Percentiles rank a stretch among this genome's conserved stretches.
These are phyloP conservation scores for Symbiodinium pilosum DNA, from an alignment of 73 alveolate genomes.

Conservation along the genomic window DNA sequence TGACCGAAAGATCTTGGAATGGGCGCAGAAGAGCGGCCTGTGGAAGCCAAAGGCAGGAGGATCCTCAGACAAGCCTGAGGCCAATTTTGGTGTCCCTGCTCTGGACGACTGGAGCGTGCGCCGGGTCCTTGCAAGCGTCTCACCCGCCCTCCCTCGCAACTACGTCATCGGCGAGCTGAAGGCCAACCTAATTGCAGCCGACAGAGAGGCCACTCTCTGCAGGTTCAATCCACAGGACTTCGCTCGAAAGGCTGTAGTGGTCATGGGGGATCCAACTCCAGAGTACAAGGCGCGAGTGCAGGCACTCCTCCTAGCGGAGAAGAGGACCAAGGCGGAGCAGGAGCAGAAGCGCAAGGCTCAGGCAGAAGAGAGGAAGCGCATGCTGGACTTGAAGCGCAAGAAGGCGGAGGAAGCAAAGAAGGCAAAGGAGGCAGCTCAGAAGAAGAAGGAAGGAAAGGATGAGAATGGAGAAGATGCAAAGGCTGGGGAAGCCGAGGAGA, in stretches of 20 bases:
- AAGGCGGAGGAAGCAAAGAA: slow-evolving; percentile 83
- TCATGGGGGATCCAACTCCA: slow-evolving; percentile 57
- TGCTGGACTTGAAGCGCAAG: slow-evolving; percentile 46
- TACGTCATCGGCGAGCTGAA: slow-evolving; percentile 65
- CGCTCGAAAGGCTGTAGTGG: slow-evolving; percentile 49
- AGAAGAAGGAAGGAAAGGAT: slow-evolving; percentile 38
- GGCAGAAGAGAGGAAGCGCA: slow-evolving; percentile 58
- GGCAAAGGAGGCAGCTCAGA: slow-evolving; percentile 65
- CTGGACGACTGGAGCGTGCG: slow-evolving; percentile 60
- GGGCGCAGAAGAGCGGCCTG: slow-evolving; percentile 3
- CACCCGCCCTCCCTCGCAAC: slow-evolving; percentile 37
- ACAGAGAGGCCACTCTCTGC: background rate
- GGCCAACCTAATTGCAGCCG: background rate
- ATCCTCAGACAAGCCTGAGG: slow-evolving; percentile 87
- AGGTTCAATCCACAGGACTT: slow-evolving; percentile 59
- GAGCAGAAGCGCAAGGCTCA: slow-evolving; percentile 34
- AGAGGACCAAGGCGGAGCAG: slow-evolving; percentile 27
- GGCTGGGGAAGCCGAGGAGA: slow-evolving; percentile 15
- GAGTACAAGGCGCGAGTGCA: slow-evolving; percentile 22
- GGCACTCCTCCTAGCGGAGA: slow-evolving; percentile 19
- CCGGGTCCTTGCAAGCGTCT: background rate
- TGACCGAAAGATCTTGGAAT: slow-evolving; percentile 55
- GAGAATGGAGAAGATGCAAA: slow-evolving; percentile 26
- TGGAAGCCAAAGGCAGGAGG: slow-evolving; percentile 10
- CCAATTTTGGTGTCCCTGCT: slow-evolving; percentile 38